Conservation (phyloP, 345 rosid species). For the Linum usitatissimum region DNA sequence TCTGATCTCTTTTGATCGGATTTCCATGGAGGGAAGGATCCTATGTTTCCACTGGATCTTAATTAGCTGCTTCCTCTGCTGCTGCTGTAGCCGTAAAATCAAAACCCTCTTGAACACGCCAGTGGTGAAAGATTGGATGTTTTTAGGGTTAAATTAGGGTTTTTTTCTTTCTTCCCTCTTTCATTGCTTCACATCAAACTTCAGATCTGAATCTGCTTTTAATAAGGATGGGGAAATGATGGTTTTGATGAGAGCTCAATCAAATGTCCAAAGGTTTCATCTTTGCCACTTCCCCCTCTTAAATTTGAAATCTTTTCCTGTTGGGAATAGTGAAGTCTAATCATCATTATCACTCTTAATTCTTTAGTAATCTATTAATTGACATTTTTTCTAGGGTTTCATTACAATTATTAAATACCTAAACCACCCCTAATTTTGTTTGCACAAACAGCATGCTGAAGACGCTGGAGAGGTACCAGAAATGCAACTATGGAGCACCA, state of each 20-base stretch:
- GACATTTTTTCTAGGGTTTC: too few species aligned
- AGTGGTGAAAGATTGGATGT: slow-evolving; percentile 12
- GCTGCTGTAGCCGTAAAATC: not conserved
- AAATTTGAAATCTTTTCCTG: too few species aligned
- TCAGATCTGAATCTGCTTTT: slow-evolving; percentile 19
- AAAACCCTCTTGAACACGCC: not conserved
- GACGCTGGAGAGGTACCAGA: slow-evolving; percentile 94
- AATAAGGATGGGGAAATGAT: not conserved
- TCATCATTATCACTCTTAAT: too few species aligned
- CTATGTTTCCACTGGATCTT: not conserved
- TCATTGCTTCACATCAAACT: slow-evolving; percentile 9
- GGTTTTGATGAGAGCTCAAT: slow-evolving; percentile 11
- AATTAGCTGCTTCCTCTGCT: not conserved
- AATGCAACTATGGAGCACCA: slow-evolving; percentile 91
- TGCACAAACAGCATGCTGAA: slow-evolving; percentile 50
- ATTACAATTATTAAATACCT: too few species aligned
- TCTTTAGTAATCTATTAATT: too few species aligned
- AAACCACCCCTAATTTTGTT: not conserved
- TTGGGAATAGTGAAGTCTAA: too few species aligned
- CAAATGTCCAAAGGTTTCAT: slow-evolving; percentile 25
- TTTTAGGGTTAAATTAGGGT: slow-evolving; percentile 34
- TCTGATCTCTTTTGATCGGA: not conserved
- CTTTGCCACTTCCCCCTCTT: slow-evolving; percentile 6
- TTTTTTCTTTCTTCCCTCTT: slow-evolving; percentile 18
- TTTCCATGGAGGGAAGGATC: not conserved